Evolutionary conservation across 1,284 basidiomycete species (phyloP).

Genomic region (Retiboletus fuscus): DNA sequence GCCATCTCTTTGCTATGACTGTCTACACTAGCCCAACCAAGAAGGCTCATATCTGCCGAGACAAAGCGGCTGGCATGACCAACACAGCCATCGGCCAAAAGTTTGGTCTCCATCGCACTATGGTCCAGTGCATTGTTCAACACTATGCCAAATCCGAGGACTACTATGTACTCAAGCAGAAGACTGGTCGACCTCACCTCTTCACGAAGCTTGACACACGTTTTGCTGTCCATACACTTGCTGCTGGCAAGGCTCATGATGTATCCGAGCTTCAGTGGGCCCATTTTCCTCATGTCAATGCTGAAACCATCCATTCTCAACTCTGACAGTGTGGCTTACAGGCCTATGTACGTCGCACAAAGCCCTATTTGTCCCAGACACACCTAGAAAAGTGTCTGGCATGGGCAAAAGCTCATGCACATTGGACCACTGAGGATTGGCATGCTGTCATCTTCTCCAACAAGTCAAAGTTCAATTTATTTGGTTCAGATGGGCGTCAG

Average conservation of each 20-base stretch:
- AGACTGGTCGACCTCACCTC: neutral
- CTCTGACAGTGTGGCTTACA: slow-evolving; percentile 6
- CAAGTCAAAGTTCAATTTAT: slow-evolving; percentile 7
- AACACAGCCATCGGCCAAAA: no score
- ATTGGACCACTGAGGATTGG: neutral
- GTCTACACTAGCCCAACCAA: no score
- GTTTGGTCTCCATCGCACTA: no score
- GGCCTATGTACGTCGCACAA: neutral
- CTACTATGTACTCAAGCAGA: neutral
- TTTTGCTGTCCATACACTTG: neutral
- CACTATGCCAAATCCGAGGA: neutral
- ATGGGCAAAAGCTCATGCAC: slow-evolving; percentile 7
- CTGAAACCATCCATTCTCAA: neutral
- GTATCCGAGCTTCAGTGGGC: neutral
- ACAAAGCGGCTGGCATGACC: no score
- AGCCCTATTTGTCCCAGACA: neutral
- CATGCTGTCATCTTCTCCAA: slow-evolving; percentile 1
- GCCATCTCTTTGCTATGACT: no score
- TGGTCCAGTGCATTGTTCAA: no score
- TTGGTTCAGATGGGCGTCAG: neutral
- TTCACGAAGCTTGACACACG: neutral
- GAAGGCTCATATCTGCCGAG: no score
- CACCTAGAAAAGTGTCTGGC: neutral
- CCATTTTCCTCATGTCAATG: neutral
- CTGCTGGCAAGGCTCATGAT: slow-evolving; percentile 1